phyloP scores from a whole-genome alignment of 2,329 filamentous ascomycete species.

The Coniochaeta prunicola region DNA sequence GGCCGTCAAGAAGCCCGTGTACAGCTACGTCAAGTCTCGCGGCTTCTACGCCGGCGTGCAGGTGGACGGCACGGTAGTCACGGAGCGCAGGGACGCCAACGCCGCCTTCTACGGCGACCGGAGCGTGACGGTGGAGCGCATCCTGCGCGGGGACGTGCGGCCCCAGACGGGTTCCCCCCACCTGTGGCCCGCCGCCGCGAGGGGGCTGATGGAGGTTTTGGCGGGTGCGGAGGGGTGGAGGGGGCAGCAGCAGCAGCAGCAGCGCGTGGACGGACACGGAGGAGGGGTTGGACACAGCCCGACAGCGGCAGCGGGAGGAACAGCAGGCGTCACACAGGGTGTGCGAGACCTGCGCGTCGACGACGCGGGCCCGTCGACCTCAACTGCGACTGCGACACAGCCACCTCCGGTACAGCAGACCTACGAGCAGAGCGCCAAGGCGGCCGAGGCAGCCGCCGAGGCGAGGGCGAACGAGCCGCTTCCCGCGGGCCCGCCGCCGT shows the following conservation, averaged over 20 bases:
- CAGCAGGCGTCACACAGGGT: slow-evolving; percentile 1
- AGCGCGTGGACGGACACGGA: background rate
- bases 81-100: slow-evolving; percentile 83
- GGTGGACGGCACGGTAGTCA: slow-evolving; percentile 79
- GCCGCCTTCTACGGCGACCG: slow-evolving; percentile 73
- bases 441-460: slow-evolving; percentile 9
- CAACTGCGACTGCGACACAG: background rate
- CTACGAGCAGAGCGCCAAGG: slow-evolving; percentile 6
- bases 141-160: slow-evolving; percentile 36
- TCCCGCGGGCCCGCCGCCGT: background rate
- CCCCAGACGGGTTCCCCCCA: slow-evolving; percentile 11
- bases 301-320: background rate
- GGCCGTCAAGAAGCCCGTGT: slow-evolving; percentile 34
- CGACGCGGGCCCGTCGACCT: background rate
- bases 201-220: slow-evolving; percentile 25
- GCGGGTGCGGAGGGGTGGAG: slow-evolving; percentile 25
- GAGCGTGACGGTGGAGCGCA: slow-evolving; percentile 33
- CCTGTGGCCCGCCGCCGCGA: slow-evolving; percentile 24
- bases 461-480: background rate
- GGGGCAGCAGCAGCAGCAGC: slow-evolving; percentile 3
- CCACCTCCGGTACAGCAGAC: background rate
- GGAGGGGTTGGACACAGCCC: background rate
- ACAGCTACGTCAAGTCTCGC: slow-evolving; percentile 75
- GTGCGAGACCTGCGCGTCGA: slow-evolving; percentile 6
- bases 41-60: slow-evolving; percentile 84